These are phyloP conservation scores for Alternaria viburni DNA, from an alignment of 2,329 filamentous ascomycete species.

Conservation along the genomic window DNA sequence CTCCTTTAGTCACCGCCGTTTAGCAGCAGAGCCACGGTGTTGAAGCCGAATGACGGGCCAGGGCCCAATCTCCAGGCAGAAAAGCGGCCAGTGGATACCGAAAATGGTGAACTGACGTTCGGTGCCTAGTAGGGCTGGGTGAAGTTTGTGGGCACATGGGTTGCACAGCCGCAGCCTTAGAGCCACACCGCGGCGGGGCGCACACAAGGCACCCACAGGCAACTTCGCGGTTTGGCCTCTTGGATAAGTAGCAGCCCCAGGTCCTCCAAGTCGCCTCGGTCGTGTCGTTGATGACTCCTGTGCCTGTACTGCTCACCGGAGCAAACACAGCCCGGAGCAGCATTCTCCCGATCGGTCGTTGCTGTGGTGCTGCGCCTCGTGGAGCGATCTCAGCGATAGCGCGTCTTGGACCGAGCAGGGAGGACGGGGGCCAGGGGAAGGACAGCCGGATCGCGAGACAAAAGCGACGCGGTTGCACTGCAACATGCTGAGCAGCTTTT, in stretches of 20 bases:
- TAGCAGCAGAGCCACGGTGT: constrained; percentile 34
- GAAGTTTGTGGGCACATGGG: constrained; percentile 17
- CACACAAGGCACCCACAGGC: constrained; percentile 35
- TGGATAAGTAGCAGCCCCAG: constrained; percentile 37
- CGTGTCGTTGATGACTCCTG: constrained; percentile 24
- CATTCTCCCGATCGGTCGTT: constrained; percentile 20
- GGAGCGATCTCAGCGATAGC: constrained; percentile 10
- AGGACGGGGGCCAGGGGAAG: constrained; percentile 2
- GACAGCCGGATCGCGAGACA: constrained; percentile 9
- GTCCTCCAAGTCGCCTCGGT: constrained; percentile 26
- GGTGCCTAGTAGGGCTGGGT: constrained; percentile 38
- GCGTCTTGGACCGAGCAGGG: constrained; percentile 1
- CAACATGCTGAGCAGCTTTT: constrained; percentile 1
- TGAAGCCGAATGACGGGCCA: constrained; percentile 28
- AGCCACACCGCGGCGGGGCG: constrained; percentile 28
- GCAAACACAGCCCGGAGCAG: constrained; percentile 36
- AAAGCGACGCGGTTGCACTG: constrained; percentile 8
- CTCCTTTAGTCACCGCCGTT: constrained; percentile 34
- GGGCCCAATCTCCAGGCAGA: constrained; percentile 36
- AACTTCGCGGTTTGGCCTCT: constrained; percentile 12
- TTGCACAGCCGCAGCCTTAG: constrained; percentile 37
- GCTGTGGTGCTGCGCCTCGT: constrained; percentile 31
- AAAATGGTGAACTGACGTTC: constrained; percentile 33
- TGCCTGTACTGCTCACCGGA: constrained; percentile 34
- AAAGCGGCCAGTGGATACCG: constrained; percentile 19